Evolutionary conservation across 202 grass and related monocot species (phyloP).

Genomic region (Cymbopogon flexuosus): DNA sequence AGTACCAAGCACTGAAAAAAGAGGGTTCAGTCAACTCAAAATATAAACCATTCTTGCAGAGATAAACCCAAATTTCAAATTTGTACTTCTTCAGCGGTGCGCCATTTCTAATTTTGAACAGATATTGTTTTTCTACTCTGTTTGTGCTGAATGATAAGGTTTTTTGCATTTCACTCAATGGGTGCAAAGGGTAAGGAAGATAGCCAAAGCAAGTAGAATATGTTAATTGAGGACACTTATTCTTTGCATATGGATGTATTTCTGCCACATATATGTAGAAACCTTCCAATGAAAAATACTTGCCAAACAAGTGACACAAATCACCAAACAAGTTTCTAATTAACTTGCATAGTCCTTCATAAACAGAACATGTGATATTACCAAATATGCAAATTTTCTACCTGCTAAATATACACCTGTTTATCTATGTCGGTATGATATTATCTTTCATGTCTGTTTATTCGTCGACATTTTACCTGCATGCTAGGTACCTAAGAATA

Average conservation of each 20-base stretch:
- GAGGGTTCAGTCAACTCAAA: background rate
- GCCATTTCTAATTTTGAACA: background rate
- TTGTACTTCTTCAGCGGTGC: background rate
- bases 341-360: background rate
- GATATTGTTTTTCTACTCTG: background rate
- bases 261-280: background rate
- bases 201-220: background rate
- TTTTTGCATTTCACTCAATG: background rate
- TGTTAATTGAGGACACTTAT: background rate
- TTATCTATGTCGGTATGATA: background rate
- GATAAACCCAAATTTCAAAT: background rate
- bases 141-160: background rate
- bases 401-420: background rate
- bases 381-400: constrained; percentile 1
- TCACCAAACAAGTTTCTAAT: background rate
- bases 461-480: too few relatives aligned
- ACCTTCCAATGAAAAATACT: background rate
- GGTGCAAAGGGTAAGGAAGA: background rate
- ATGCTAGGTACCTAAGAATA: background rate
- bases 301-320: background rate
- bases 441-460: background rate
- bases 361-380: background rate
- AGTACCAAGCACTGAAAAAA: background rate
- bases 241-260: background rate
- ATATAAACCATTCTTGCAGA: background rate